Percentiles rank a stretch among this genome's conserved stretches.
phyloP scores from a whole-genome alignment of 805 yeast genomes.

The Kuraishia cidri region DNA sequence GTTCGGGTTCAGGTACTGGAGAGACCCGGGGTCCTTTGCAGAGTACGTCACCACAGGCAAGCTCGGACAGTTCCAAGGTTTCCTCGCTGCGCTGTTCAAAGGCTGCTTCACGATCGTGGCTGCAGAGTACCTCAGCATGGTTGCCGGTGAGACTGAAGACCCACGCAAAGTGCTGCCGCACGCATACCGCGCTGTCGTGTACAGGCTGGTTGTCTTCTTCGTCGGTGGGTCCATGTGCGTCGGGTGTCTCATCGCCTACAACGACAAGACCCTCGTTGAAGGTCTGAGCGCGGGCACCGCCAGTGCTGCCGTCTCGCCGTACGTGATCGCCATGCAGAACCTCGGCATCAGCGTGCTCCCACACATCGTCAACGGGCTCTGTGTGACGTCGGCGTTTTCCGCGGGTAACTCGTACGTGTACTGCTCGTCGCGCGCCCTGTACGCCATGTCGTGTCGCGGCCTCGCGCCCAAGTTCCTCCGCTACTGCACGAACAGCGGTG shows the following conservation, averaged over 20 bases:
- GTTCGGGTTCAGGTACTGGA: too few species aligned
- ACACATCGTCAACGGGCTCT: slow-evolving; percentile 31
- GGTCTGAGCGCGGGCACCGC: slow-evolving; percentile 24
- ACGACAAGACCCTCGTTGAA: slow-evolving; percentile 24
- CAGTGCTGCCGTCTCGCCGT: slow-evolving; percentile 41
- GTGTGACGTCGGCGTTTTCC: slow-evolving; percentile 34
- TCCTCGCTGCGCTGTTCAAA: slow-evolving; percentile 28
- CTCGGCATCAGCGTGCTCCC: slow-evolving; percentile 31
- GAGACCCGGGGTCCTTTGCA: slow-evolving; percentile 18
- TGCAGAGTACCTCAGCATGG: slow-evolving; percentile 37
- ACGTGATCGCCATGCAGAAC: slow-evolving; percentile 38
- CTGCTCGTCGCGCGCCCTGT: slow-evolving; percentile 35
- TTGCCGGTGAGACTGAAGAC: slow-evolving; percentile 37
- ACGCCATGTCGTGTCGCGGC: slow-evolving; percentile 37
- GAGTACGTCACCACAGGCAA: slow-evolving; percentile 28
- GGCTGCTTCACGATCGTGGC: slow-evolving; percentile 38
- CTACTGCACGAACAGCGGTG: slow-evolving; percentile 35
- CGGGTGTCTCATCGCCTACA: slow-evolving; percentile 32
- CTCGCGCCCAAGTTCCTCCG: slow-evolving; percentile 32
- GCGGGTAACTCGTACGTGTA: slow-evolving; percentile 40
- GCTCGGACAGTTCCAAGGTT: slow-evolving; percentile 38
- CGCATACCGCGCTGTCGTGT: slow-evolving; percentile 38
- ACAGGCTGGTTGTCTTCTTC: slow-evolving; percentile 32
- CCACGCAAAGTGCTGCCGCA: slow-evolving; percentile 38
- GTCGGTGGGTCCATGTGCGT: slow-evolving; percentile 39